Conservation (phyloP, 768 basidiomycete species). For the Paxillus ammoniavirescens region DNA sequence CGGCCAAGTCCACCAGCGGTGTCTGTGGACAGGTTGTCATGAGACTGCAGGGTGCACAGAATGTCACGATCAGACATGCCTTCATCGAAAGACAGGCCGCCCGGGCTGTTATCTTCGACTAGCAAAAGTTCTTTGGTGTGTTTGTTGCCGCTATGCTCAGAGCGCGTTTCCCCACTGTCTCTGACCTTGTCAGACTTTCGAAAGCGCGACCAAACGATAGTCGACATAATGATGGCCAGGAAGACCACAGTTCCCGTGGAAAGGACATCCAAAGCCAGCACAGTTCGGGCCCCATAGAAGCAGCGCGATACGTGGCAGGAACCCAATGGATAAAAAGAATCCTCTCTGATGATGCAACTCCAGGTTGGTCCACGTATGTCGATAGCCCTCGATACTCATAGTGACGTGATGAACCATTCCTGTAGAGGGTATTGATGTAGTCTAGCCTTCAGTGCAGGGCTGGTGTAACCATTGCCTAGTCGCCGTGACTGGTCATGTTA, state of each 20-base stretch:
- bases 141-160: slow-evolving; percentile 2
- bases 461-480: too few relatives aligned
- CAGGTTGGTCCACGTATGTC: neutral
- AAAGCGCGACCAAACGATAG: slow-evolving; percentile 1
- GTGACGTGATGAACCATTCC: too few relatives aligned
- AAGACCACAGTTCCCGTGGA: neutral
- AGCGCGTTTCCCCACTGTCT: neutral
- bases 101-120: slow-evolving; percentile 33
- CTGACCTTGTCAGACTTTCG: neutral
- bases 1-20: slow-evolving; percentile 57
- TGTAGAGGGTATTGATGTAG: too few relatives aligned
- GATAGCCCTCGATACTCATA: neutral
- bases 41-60: neutral
- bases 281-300: neutral
- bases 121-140: neutral
- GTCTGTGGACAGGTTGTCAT: slow-evolving; percentile 28
- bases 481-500: too few relatives aligned
- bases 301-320: too few relatives aligned
- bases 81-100: slow-evolving; percentile 50
- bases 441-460: too few relatives aligned
- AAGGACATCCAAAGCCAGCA: neutral
- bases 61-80: slow-evolving; percentile 24
- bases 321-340: too few relatives aligned
- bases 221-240: slow-evolving; percentile 8
- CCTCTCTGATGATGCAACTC: too few relatives aligned